phyloP scores from a whole-genome alignment of 2,329 filamentous ascomycete species.

The Neopestalotiopsis sp. region DNA sequence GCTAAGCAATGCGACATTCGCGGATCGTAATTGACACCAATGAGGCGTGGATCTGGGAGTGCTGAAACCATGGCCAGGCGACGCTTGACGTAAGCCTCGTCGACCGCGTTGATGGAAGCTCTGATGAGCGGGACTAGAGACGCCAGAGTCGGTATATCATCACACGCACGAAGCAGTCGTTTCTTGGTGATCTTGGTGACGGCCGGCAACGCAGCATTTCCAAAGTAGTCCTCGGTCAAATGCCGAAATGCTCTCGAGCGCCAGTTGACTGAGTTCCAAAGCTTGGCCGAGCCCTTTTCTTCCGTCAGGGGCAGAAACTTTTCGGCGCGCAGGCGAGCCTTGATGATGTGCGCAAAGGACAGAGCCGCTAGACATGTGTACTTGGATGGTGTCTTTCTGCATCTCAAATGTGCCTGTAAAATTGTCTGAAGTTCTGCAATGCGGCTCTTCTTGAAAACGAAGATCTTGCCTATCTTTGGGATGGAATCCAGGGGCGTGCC shows the following conservation, averaged over 20 bases:
- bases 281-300: conserved; percentile 23
- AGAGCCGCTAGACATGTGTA: conserved; percentile 46
- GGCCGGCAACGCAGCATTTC: conserved; percentile 47
- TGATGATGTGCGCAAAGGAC: conserved; percentile 45
- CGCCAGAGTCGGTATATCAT: conserved; percentile 32
- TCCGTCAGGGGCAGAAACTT: conserved; percentile 25
- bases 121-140: conserved; percentile 36
- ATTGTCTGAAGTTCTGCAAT: conserved; percentile 38
- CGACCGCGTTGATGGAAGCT: conserved; percentile 38
- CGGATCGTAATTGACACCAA: conserved; percentile 47
- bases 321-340: conserved; percentile 35
- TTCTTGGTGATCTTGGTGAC: conserved; percentile 34
- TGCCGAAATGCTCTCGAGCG: conserved; percentile 39
- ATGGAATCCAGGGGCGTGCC: conserved; percentile 35
- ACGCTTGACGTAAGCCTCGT: conserved; percentile 45
- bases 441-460: conserved; percentile 41
- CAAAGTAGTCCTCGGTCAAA: conserved; percentile 41
- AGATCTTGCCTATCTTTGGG: conserved; percentile 45
- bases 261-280: conserved; percentile 50
- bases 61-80: conserved; percentile 43
- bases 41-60: conserved; percentile 42
- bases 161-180: conserved; percentile 29
- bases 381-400: conserved; percentile 36
- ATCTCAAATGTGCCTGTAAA: conserved; percentile 24
- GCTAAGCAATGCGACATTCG: conserved; percentile 43